Conservation (phyloP, 768 basidiomycete genomes). For the Serendipita indica region DNA sequence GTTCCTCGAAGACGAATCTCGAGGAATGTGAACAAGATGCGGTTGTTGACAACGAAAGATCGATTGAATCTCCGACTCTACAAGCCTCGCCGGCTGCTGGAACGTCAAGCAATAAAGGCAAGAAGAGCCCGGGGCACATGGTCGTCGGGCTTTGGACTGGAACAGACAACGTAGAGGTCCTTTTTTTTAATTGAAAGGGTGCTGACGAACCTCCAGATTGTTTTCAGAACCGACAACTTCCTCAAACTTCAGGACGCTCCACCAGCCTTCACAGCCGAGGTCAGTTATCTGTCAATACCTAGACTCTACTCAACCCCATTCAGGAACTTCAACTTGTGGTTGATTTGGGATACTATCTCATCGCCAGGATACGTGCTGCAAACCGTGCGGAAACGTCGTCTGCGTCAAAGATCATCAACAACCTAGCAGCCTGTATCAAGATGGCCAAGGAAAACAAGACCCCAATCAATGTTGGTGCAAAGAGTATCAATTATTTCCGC, state of each 20-base stretch:
- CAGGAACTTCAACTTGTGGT: not conserved
- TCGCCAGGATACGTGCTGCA: not conserved
- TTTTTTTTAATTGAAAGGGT: not conserved
- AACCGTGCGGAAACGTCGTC: conserved; percentile 1
- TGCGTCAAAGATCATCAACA: not conserved
- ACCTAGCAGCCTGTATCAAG: not conserved
- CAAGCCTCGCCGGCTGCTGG: not conserved
- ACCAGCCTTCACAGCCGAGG: not conserved
- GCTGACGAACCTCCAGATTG: not conserved
- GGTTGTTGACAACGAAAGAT: not conserved
- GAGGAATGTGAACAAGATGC: no score
- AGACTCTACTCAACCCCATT: not conserved
- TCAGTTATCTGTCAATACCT: not conserved
- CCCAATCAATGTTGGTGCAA: not conserved
- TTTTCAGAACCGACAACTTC: not conserved
- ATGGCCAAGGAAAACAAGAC: not conserved
- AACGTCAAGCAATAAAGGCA: no score
- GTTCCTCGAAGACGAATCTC: no score
- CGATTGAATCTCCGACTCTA: not conserved
- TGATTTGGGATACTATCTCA: not conserved
- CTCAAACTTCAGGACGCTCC: not conserved
- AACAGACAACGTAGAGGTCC: no score
- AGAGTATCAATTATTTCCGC: conserved; percentile 2
- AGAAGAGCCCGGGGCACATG: not conserved
- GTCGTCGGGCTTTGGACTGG: not conserved